Evolutionary conservation across 1,284 basidiomycete genomes (phyloP).

Genomic region (Erythrobasidium hasegawianum): DNA sequence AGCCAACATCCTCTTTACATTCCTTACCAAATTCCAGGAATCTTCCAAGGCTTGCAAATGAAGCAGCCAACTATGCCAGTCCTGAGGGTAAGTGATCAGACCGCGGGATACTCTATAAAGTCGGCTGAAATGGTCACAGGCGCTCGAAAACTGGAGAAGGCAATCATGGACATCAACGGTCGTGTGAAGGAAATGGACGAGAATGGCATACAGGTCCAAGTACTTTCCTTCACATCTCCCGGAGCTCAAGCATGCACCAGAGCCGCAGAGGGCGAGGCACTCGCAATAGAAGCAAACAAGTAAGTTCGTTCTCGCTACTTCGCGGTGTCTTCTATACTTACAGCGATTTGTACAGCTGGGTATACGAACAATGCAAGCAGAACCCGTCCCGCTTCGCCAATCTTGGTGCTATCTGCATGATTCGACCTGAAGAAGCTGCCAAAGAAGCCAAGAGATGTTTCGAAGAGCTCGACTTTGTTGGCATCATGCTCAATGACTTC

Average conservation of each 20-base stretch:
- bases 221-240: neutral
- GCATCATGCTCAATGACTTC: neutral
- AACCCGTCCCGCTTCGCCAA: neutral
- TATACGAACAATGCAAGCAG: neutral
- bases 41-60: too few relatives aligned
- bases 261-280: neutral
- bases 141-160: too few relatives aligned
- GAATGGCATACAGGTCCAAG: neutral
- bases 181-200: neutral
- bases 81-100: too few relatives aligned
- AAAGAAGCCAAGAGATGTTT: neutral
- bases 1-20: too few relatives aligned
- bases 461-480: neutral
- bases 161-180: too few relatives aligned
- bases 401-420: neutral
- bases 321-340: too few relatives aligned
- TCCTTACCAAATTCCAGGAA: too few relatives aligned
- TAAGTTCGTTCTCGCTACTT: too few relatives aligned
- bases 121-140: too few relatives aligned
- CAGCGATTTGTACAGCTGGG: neutral
- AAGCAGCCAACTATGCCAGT: too few relatives aligned
- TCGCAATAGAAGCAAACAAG: too few relatives aligned
- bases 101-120: too few relatives aligned
- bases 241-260: neutral
- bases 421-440: neutral